Base-by-base conservation (phyloP, 73 alveolate genomes). In the Tetrahymena thermophila region DNA sequence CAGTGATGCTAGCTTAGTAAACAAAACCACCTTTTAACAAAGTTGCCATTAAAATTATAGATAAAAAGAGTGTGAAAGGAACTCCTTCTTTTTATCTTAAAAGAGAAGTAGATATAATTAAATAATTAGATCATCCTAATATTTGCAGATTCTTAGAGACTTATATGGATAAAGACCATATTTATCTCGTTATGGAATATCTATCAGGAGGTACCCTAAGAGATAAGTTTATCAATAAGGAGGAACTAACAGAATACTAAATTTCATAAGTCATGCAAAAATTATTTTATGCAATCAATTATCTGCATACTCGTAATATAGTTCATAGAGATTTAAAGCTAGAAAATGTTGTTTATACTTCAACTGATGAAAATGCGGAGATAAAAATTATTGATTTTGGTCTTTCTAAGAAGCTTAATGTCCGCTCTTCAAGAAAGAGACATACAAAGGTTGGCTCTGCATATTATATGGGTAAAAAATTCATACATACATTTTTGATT, bases 241-340 rank as follows among this genome's bases (percentile, higher is more conserved):
- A 43, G 21, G 42, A 84, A 2, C 23, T 43, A 23, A 42, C 94
- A 23, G 96, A 94, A 85, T 35, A 56, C 25, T 94, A 94, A 42
- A 95, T 95, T 35, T 94, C 96, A 21, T 56, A 94, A 85, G 43
- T 94, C 4, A 85, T 94, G 43, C 56, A 94, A 43, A 42, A 40
- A 17, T n/a, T 94, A 23, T 35, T 94, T 35, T 34, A 50, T 34
- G 96, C 96, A 83, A 44, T 94, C 10, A 94, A 85, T 85, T 85
- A 85, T 85, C 35, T 85, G 16, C 94, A 85, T 14, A 50, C 94
- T 25, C 34, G 71, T 25, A 50, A 50, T 19, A 50, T 85, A 10
- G 56, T 42, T 25, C 94, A 85, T 85, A 85, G 94, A 85, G 94
- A 85, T 85, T 85, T 85, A 85, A 85, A 85, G 71, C 56, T 50